These are phyloP conservation scores for Globisporangium irregulare DNA, from an alignment of 352 stramenopile species.

Conservation along the genomic window DNA sequence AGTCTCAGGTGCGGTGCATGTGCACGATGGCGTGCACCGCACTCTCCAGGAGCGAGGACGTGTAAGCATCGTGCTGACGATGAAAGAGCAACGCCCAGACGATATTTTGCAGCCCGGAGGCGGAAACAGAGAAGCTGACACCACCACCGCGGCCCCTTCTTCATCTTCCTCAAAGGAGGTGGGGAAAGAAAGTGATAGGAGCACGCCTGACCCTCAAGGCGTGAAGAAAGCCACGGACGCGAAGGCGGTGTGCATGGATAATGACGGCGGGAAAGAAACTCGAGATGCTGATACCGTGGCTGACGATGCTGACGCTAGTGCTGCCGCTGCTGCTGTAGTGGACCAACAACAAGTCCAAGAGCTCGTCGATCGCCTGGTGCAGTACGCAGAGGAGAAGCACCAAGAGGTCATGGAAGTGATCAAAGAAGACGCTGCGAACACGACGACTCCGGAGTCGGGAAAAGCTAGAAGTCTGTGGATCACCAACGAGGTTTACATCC, in stretches of 20 bases:
- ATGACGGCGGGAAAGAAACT: constrained; percentile 1
- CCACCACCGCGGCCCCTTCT: background rate
- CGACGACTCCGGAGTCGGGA: constrained; percentile 5
- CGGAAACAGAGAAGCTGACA: constrained; percentile 4
- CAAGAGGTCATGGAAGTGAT: constrained; percentile 27
- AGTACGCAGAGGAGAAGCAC: constrained; percentile 30
- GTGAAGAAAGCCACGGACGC: background rate
- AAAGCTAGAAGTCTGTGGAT: constrained; percentile 42
- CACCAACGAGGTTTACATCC: constrained; percentile 43
- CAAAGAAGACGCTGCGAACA: constrained; percentile 14
- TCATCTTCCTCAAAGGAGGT: constrained; percentile 1
- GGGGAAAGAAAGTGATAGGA: constrained; percentile 15
- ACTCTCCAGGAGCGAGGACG: constrained; percentile 17
- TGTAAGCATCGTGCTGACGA: constrained; percentile 33
- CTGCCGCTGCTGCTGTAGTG: constrained; percentile 10
- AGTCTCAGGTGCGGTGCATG: constrained; percentile 5
- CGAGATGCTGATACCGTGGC: background rate
- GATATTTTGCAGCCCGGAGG: constrained; percentile 15
- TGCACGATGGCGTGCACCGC: constrained; percentile 20
- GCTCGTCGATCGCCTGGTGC: constrained; percentile 28
- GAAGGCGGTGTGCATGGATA: constrained; percentile 11
- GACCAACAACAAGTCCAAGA: constrained; percentile 22
- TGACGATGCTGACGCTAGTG: background rate
- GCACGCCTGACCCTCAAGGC: background rate
- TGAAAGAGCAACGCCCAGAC: constrained; percentile 25